phyloP scores from a whole-genome alignment of 2,329 filamentous ascomycete species.

The Ceratocystis colombiana region DNA sequence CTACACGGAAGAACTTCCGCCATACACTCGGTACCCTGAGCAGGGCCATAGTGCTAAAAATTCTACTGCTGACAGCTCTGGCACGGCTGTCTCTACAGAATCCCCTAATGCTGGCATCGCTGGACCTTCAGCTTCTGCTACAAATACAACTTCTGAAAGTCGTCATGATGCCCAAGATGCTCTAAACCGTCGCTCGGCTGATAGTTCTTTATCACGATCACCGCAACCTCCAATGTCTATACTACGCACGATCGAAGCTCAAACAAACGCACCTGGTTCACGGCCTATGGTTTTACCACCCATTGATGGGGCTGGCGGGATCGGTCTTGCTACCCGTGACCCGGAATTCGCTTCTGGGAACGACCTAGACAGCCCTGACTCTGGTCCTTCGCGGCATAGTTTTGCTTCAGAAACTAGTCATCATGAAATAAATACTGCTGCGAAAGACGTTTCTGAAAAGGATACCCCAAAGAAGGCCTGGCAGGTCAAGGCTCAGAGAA shows the following conservation, averaged over 20 bases:
- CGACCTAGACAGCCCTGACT: slow-evolving; percentile 42
- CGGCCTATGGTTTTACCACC: slow-evolving; percentile 25
- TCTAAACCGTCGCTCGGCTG: background rate
- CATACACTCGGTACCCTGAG: slow-evolving; percentile 82
- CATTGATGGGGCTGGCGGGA: slow-evolving; percentile 49
- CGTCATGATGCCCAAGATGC: slow-evolving; percentile 8
- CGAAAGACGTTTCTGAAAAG: slow-evolving; percentile 40
- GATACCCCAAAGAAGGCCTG: slow-evolving; percentile 36
- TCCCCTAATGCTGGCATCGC: background rate
- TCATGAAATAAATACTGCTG: slow-evolving; percentile 46
- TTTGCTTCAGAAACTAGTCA: slow-evolving; percentile 43
- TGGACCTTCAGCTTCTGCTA: slow-evolving; percentile 16
- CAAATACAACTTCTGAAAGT: slow-evolving; percentile 12
- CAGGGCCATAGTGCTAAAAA: slow-evolving; percentile 51
- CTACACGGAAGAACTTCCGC: slow-evolving; percentile 81
- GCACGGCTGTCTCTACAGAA: slow-evolving; percentile 19
- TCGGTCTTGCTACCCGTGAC: slow-evolving; percentile 51
- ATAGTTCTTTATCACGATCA: background rate
- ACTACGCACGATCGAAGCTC: slow-evolving; percentile 1
- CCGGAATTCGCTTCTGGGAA: slow-evolving; percentile 51
- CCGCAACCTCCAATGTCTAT: slow-evolving; percentile 18
- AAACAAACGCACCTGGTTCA: background rate
- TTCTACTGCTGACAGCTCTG: slow-evolving; percentile 24
- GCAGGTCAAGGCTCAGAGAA: slow-evolving; percentile 45
- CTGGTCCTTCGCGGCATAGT: slow-evolving; percentile 45